phyloP scores from a whole-genome alignment of 352 stramenopile genomes.

The Phytopythium chamaehyphon region DNA sequence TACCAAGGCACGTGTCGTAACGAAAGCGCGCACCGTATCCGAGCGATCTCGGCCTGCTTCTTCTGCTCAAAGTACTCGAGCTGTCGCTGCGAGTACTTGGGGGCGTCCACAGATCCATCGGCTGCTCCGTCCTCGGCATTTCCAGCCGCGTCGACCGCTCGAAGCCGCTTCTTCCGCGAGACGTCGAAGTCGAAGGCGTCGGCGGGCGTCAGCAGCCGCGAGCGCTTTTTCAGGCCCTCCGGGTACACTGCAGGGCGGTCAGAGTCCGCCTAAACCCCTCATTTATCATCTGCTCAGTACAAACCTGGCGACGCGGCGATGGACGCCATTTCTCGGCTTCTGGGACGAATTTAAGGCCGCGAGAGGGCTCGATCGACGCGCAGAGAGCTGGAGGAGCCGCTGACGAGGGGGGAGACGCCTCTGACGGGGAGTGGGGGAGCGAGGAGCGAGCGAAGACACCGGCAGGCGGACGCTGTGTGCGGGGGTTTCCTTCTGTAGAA shows the following conservation, averaged over 20 bases:
- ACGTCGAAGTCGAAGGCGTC: conserved; percentile 68
- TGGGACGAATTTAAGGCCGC: background rate
- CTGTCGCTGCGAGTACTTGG: conserved; percentile 85
- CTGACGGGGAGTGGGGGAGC: too few species aligned
- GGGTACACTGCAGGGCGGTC: conserved; percentile 26
- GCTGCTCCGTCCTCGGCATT: conserved; percentile 10
- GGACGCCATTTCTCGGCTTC: conserved; percentile 48
- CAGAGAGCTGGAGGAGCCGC: too few species aligned
- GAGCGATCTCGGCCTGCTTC: conserved; percentile 74
- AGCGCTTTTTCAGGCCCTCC: conserved; percentile 73
- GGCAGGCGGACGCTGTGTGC: too few species aligned
- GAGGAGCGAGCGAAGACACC: too few species aligned
- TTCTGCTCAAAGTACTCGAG: conserved; percentile 87
- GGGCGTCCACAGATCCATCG: conserved; percentile 35
- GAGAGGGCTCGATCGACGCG: background rate
- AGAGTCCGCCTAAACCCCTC: too few species aligned
- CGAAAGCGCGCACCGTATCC: conserved; percentile 43
- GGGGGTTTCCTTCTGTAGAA: too few species aligned
- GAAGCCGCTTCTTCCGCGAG: conserved; percentile 57
- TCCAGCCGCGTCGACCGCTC: conserved; percentile 10
- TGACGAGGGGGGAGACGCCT: too few species aligned
- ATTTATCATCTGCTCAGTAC: too few species aligned
- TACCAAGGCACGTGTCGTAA: too few species aligned
- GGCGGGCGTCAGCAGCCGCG: conserved; percentile 28
- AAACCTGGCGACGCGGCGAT: conserved; percentile 64